Evolutionary conservation across 139 green algal genomes (phyloP).

Genomic region (Deuterostichococcus epilithicus): DNA sequence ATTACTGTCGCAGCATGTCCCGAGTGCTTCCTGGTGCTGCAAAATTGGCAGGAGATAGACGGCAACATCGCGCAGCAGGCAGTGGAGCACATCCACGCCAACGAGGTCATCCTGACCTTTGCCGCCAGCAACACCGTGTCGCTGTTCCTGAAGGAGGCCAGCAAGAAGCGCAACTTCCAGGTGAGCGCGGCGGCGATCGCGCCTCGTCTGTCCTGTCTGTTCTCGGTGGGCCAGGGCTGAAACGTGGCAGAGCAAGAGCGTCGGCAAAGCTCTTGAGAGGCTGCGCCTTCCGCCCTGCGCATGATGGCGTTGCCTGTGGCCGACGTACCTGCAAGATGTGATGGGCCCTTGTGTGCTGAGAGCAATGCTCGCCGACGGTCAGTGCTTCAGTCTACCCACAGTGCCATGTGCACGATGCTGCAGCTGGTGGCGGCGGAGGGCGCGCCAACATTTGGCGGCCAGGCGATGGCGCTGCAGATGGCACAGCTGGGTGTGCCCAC

Average conservation of each 20-base stretch:
- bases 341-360: too few relatives aligned
- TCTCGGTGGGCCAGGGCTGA: too few relatives aligned
- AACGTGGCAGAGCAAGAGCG: too few relatives aligned
- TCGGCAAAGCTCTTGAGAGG: too few relatives aligned
- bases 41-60: conserved; percentile 66
- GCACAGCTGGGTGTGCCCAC: conserved; percentile 72
- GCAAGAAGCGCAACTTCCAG: conserved; percentile 90
- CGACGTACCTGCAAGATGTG: neutral
- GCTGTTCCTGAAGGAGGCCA: conserved; percentile 81
- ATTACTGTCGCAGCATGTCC: too few relatives aligned
- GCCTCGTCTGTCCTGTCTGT: neutral
- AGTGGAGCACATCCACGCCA: conserved; percentile 89
- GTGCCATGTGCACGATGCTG: neutral
- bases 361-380: too few relatives aligned
- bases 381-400: neutral
- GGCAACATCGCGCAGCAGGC: conserved; percentile 77
- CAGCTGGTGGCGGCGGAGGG: conserved; percentile 93
- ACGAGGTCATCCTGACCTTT: conserved; percentile 87
- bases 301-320: neutral
- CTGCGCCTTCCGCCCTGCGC: neutral
- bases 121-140: conserved; percentile 71
- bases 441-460: conserved; percentile 80
- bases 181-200: conserved; percentile 27
- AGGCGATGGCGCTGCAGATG: conserved; percentile 80
- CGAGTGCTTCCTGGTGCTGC: too few relatives aligned